Conservation (phyloP, 192 early-diverging fungal genomes). For the Globomyces pollinis-pini region DNA sequence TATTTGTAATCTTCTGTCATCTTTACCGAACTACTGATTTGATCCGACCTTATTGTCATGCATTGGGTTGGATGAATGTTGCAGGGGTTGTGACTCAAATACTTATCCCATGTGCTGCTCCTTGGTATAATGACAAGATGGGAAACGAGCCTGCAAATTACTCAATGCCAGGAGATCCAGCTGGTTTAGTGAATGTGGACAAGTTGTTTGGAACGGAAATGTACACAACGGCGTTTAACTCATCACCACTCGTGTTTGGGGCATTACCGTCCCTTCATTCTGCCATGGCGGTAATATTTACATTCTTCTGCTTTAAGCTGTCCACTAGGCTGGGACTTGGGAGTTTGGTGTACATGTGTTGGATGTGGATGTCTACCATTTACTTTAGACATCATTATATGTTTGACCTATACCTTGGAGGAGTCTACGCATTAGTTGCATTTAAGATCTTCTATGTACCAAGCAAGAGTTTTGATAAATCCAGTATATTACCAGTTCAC, state of each 20-base stretch:
- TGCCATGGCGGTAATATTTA: slow-evolving; percentile 57
- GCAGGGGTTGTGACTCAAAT: slow-evolving; percentile 63
- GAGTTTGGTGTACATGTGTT: slow-evolving; percentile 49
- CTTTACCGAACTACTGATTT: slow-evolving; percentile 44
- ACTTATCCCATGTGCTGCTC: slow-evolving; percentile 57
- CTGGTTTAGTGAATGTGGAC: slow-evolving; percentile 62
- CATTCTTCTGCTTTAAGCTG: slow-evolving; percentile 41
- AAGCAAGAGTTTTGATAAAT: no score
- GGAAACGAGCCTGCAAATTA: slow-evolving; percentile 54
- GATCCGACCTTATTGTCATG: slow-evolving; percentile 43
- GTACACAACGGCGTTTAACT: slow-evolving; percentile 58
- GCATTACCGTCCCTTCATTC: slow-evolving; percentile 70
- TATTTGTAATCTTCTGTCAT: slow-evolving; percentile 40
- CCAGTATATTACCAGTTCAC: no score
- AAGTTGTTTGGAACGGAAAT: slow-evolving; percentile 52
- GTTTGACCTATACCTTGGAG: slow-evolving; percentile 60
- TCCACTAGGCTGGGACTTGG: slow-evolving; percentile 11
- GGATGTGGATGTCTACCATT: slow-evolving; percentile 78
- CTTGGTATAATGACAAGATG: slow-evolving; percentile 66
- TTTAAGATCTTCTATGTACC: no score
- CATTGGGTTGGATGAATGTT: slow-evolving; percentile 64
- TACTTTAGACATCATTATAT: slow-evolving; percentile 71
- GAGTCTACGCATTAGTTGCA: slow-evolving; percentile 52
- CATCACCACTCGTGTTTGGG: slow-evolving; percentile 66
- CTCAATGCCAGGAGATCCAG: slow-evolving; percentile 59